Base-by-base conservation (phyloP, 108 stramenopile genomes). In the Parietichytrium sp. region DNA sequence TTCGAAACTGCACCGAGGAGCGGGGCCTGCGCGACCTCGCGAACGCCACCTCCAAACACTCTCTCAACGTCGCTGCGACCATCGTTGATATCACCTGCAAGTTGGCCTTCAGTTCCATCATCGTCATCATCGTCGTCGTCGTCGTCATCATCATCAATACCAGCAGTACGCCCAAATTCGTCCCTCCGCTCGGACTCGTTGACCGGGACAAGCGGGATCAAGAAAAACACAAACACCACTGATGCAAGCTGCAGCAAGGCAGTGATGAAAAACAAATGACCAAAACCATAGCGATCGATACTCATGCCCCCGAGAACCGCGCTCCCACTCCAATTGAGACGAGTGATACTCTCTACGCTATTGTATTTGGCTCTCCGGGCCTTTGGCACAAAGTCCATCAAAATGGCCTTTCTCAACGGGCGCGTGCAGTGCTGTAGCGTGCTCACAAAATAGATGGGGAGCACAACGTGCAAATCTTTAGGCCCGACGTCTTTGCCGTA, bases 311-410 rank as follows among this genome's bases (percentile, higher is more conserved):
- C 93, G 23, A 91, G 50, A 16, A 89, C 86, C 15, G 93, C 93
- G 49, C 89, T 90, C 10, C 93, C 93, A 78, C 88, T 87, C 93
- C 93, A 93, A 2, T 91, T 91, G 84, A 94, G 91, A 49, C 72
- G 42, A 0, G 91, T 78, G n/a, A 86, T 51, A 13, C 50, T 47
- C 50, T 86, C 83, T 16, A 86, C 90, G 79, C 54, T 55, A 38
- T 86, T 86, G 79, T 79, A 86, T 4, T 81, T 50, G 12, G 72
- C 84, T 7, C 84, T 42, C 33, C 54, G 47, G n/a, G 81, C 61
- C 47, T 78, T 82, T 3, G 54, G 53, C 6, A 85, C 84, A 53
- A 48, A 85, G 52, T 85, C 84, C 84, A 85, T 85, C 15, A 85
- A 54, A 1, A 82, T 79, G 31, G 55, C 48, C 54, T 85, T 78